phyloP scores from a whole-genome alignment of 2,329 filamentous ascomycete genomes.

The Botrytis medusae region DNA sequence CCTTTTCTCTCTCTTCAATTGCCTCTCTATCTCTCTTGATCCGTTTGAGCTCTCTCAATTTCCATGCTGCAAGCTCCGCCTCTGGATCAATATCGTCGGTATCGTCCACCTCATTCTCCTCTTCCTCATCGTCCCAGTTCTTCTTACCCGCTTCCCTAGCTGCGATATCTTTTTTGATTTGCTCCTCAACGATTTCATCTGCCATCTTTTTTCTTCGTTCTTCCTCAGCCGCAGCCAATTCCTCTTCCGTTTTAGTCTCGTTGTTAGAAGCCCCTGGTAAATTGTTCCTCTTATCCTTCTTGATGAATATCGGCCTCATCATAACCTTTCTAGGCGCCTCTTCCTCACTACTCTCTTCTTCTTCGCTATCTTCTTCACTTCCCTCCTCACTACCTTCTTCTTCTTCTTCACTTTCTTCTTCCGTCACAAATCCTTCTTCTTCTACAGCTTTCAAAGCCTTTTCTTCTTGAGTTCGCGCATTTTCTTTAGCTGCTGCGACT shows the following conservation, averaged over 20 bases:
- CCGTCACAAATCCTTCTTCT: conserved; percentile 63
- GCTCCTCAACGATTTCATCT: conserved; percentile 81
- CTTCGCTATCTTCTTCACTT: conserved; percentile 36
- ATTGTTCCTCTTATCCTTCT: conserved; percentile 52
- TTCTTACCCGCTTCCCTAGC: conserved; percentile 74
- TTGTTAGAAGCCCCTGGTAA: conserved; percentile 30
- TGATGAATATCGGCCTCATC: conserved; percentile 64
- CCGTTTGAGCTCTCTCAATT: conserved; percentile 83
- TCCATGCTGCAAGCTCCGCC: conserved; percentile 90
- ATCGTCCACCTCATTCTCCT: conserved; percentile 78
- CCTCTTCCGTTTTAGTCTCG: conserved; percentile 43
- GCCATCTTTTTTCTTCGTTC: conserved; percentile 68
- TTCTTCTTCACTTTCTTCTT: conserved; percentile 44
- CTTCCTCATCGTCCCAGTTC: conserved; percentile 77
- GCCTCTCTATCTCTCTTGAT: conserved; percentile 83
- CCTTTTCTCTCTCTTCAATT: conserved; percentile 80
- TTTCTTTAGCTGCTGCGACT: conserved; percentile 50
- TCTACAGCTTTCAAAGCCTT: conserved; percentile 44
- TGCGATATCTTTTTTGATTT: conserved; percentile 78
- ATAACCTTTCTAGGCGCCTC: conserved; percentile 57
- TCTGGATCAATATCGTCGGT: conserved; percentile 83
- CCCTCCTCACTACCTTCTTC: conserved; percentile 40
- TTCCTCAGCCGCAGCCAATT: conserved; percentile 54
- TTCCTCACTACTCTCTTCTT: conserved; percentile 52
- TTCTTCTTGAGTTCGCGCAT: conserved; percentile 49